Evolutionary conservation across 805 yeast species (phyloP), one percentile per base, ranked within the genome.

Genomic region (Yarrowia sp.): DNA sequence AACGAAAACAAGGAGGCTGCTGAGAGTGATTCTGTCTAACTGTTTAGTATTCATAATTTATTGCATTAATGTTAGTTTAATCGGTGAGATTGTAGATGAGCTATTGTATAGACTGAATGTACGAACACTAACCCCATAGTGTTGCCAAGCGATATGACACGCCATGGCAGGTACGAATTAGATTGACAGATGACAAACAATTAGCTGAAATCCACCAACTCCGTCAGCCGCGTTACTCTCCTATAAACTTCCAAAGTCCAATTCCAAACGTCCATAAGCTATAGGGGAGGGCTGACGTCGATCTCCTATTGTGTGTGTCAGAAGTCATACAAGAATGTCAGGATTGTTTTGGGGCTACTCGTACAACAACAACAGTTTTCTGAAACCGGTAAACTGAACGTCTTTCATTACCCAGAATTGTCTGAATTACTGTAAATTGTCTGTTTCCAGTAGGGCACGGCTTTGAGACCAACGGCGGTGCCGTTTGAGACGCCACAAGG

Each of bases 1-100:
- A 33, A 13, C n/a, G 49, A 44, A 15, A 44, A 40, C 30, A 49
- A 61, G 55, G 66, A 47, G 46, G 55, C 55, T 15, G 65, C 15
- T 13, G 66, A 61, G 46, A 61, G 38, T 8, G 66, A 61, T 39
- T 61, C 66, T 5, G 66, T 61, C 15, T 46, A 61, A 15, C 14
- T 20, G 55, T 46, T 47, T 36, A 43, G 5, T 43, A 17, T 43
- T 38, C 30, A 15, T 61, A 61, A 61, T 61, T 61, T 38, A 61
- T 46, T 61, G 66, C 66, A 46, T 61, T 61, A 46, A 46, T 47
- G 12, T 61, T 60, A 39, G 30, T 20, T 33, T 38, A 36, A 36
- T 12, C 10, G n/a, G 13, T 12, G 5, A 12, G 12, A 24, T 36
- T 36, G 38, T 36, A 36, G 38, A 36, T 10, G 38, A 36, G 13